Evolutionary conservation across 2,329 filamentous ascomycete genomes (phyloP).

Genomic region (Alternaria ethzedia): DNA sequence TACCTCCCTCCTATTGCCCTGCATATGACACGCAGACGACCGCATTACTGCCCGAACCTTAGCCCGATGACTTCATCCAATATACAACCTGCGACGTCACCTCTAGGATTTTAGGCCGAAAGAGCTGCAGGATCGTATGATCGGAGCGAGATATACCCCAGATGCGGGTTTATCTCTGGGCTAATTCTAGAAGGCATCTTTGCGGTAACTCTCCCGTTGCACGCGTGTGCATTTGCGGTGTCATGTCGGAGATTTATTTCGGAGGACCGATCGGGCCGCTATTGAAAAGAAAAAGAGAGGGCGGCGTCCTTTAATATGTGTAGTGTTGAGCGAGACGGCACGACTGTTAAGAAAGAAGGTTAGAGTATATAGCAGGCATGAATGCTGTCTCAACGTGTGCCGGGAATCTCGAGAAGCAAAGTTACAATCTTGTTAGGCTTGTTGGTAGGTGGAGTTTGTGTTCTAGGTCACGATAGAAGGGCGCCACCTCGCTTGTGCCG

Average conservation of each 20-base stretch:
- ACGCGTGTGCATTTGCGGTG: conserved; percentile 2
- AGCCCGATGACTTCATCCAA: background rate
- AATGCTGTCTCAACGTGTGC: background rate
- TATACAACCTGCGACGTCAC: background rate
- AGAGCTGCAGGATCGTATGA: background rate
- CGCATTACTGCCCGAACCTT: background rate
- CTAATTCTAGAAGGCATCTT: background rate
- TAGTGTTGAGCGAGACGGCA: background rate
- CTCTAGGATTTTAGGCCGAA: background rate
- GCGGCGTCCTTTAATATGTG: background rate
- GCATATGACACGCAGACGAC: background rate
- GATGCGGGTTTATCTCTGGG: background rate
- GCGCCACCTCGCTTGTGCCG: conserved; percentile 8
- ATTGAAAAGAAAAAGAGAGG: background rate
- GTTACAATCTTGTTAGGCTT: background rate
- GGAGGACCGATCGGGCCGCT: background rate
- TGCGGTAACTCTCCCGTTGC: background rate
- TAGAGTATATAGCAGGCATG: background rate
- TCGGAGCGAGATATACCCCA: background rate
- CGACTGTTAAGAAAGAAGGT: background rate
- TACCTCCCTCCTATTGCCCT: background rate
- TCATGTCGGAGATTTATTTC: conserved; percentile 11
- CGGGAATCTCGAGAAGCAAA: background rate
- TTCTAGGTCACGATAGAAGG: conserved; percentile 7
- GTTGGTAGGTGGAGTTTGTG: background rate